Base-by-base conservation (phyloP, 495 filamentous ascomycete genomes). In the Penicillium bialowiezense region DNA sequence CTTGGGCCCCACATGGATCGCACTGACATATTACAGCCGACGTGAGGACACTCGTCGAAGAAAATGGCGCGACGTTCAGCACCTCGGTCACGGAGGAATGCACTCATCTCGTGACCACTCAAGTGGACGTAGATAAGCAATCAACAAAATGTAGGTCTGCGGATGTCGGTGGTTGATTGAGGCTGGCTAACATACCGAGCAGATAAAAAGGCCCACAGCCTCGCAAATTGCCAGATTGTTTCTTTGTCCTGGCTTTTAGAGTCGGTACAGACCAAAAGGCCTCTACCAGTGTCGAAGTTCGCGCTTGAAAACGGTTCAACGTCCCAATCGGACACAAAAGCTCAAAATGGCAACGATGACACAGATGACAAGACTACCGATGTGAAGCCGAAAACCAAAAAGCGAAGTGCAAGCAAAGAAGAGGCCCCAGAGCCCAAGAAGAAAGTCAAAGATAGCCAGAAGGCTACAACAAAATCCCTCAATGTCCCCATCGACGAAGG, bases 231-330 rank as follows among this genome's bases (percentile, higher is more conserved):
- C 19, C 73, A 72, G 7, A 73, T 90, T 44, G 81, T 89, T 26
- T 72, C 68, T 5, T 45, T 87, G 4, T 62, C 81, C 6, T 90
- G 87, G 87, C 73, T 90, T 10, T 44, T 76, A 1, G 71, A 79
- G 1, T 83, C 76, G 7, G 57, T 73, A 12, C 51, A 70, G 19
- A 59, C 68, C 3, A 69, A 68, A 14, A 68, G 64, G 12, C 69
- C 66, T n/a, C 44, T 79, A 3, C 41, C 70, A 0, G 79, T 79
- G 51, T 64, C 70, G 15, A 32, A 67, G 3, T 72, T 72, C 47
- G 45, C 68, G 1, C 46, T 72, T 12, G 60, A 50, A 21, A 32
- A 54, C 13, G 19, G 37, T 7, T 14, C 12, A n/a, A 24, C 18
- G 8, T 14, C 29, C 0, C 32, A 45, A 14, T 13, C 5, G 7